These are phyloP conservation scores for Afroboletus lepidellus DNA, from an alignment of 1,284 basidiomycete species.

Conservation along the genomic window DNA sequence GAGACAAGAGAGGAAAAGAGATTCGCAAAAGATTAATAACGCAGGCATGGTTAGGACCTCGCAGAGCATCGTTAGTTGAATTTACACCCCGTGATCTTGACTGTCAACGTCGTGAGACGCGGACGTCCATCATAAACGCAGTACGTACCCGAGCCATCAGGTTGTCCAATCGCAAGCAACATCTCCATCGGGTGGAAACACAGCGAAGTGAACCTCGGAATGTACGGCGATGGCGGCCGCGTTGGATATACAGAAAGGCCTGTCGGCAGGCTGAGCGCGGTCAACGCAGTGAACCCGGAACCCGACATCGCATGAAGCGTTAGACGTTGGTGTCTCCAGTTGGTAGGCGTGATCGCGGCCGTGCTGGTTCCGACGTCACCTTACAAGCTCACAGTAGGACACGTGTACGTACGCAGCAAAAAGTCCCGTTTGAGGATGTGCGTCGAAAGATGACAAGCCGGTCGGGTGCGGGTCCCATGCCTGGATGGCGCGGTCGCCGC, in stretches of 20 bases:
- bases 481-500: constrained; percentile 58
- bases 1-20: constrained; percentile 2
- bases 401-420: constrained; percentile 75
- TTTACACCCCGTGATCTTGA: constrained; percentile 49
- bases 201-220: constrained; percentile 61
- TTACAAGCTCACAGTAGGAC: background rate
- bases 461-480: constrained; percentile 69
- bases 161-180: constrained; percentile 70
- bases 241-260: constrained; percentile 53
- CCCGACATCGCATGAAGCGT: constrained; percentile 55
- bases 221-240: constrained; percentile 56
- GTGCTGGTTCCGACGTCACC: constrained; percentile 43
- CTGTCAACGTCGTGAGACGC: constrained; percentile 28
- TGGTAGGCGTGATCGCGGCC: constrained; percentile 55
- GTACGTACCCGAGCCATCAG: constrained; percentile 69
- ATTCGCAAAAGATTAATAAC: constrained; percentile 15
- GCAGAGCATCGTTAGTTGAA: constrained; percentile 10
- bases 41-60: background rate
- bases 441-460: constrained; percentile 83
- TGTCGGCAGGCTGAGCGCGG: constrained; percentile 51
- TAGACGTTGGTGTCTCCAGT: constrained; percentile 64
- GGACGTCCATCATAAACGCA: background rate
- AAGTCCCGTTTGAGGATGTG: constrained; percentile 83
- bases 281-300: constrained; percentile 36
- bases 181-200: constrained; percentile 80